Base-by-base conservation (phyloP, 441 rosid genomes). In the Gossypium schwendimanii region DNA sequence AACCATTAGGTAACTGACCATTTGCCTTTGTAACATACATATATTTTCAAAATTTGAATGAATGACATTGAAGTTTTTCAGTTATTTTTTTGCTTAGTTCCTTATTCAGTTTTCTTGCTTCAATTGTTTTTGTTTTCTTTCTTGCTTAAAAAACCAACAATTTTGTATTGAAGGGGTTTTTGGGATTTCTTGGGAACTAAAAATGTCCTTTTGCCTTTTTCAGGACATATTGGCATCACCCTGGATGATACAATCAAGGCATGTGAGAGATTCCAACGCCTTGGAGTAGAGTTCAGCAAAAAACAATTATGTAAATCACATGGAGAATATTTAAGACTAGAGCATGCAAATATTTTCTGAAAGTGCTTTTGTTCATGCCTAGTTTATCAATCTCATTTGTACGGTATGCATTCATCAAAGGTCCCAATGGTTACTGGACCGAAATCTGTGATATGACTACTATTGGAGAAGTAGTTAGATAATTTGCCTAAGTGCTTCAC, bases 351-450 rank as follows among this genome's bases (percentile, higher is more conserved):
- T 63, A 18, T 69, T 7, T 28, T 50, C 20, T 70, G 21, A 9
- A 2, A 24, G 12, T 31, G 36, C 15, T 67, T 70, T 21, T 4
- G 21, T 20, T 58, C 49, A 63, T 72, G 12, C 70, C 33, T 20
- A 41, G 6, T 31, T 15, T 60, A 31, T 68, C 59, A 49, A 63
- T 69, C 63, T 75, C 57, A 1, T 73, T 52, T 72, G 31, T 21
- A 23, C 26, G 11, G 33, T 15, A 31, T 74, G 98, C 98, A 36
- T 94, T 94, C 81, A 91, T 94, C 52, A 94, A 89, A 90, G 97
- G 91, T 85, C 97, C 98, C 64, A 97, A 91, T 86, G 95, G 95
- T 78, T 91, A 94, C 76, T 89, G 96, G 96, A 90, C 92, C 55
- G 96, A 94, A 84, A 91, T 94, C 83, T 91, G 92, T 70, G 97